phyloP scores from a whole-genome alignment of 441 rosid genomes.

The Lepidium campestre region DNA sequence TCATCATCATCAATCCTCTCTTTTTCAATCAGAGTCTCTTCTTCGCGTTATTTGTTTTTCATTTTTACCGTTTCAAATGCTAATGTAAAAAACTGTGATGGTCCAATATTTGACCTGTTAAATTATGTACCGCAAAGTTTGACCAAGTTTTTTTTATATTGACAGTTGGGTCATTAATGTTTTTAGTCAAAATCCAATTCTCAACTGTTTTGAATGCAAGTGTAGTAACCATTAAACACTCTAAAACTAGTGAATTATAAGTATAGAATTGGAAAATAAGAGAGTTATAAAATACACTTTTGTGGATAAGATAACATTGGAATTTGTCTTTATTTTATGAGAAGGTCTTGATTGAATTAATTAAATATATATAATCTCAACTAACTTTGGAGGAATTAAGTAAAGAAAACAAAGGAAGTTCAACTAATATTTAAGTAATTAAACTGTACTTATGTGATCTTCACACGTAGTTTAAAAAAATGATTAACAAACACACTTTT shows the following conservation, averaged over 20 bases:
- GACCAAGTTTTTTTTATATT: neutral
- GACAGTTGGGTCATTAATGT: constrained; percentile 7
- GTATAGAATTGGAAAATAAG: no score
- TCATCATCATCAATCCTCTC: neutral
- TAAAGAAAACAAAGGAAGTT: constrained; percentile 7
- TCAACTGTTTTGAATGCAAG: neutral
- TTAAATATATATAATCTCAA: neutral
- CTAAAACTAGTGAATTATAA: neutral
- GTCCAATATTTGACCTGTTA: neutral
- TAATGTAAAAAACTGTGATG: neutral
- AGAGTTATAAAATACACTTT: no score
- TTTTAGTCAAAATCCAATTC: neutral
- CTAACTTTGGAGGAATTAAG: constrained; percentile 6
- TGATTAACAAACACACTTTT: constrained; percentile 9
- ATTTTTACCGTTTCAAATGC: no score
- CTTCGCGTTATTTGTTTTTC: no score
- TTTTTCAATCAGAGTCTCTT: no score
- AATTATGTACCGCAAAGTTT: constrained; percentile 14
- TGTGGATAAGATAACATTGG: no score
- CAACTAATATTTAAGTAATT: constrained; percentile 9
- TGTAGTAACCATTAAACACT: neutral
- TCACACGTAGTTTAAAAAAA: neutral
- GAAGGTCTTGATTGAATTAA: neutral
- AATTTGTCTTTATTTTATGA: constrained; percentile 11
- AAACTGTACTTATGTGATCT: constrained; percentile 8